Evolutionary conservation across 1,139 yeast species (phyloP), one percentile per base, ranked within the genome.

Genomic region (Ogataea hybrid): DNA sequence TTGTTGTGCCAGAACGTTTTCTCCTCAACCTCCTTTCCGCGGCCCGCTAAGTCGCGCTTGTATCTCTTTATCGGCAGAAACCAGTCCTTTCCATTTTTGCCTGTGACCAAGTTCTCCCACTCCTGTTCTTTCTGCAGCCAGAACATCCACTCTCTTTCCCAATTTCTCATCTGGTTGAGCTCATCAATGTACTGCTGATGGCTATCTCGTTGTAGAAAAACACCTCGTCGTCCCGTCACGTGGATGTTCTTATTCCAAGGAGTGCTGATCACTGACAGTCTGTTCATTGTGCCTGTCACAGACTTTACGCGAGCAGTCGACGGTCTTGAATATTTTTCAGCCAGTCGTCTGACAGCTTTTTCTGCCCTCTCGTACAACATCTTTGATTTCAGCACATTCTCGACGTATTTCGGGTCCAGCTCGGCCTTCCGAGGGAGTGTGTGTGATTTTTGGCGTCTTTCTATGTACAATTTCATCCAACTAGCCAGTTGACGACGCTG

Each of bases 21-120:
- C 2, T 32, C 23, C 34, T 55, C 58, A 10, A 56, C 40, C 12
- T 35, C 23, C 5, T 28, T 6, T 11, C 42, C 35, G 28, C 39
- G 37, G 6, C 5, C 9, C 1, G 34, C 25, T 8, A 54, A 23
- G 4, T 35, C 22, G 10, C 34, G 33, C 23, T 42, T 39, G 12
- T 37, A 37, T 18, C 42, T 35, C n/a, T 39, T 38, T 37, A 47
- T 41, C 3, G 51, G 8, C 41, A 42, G 43, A 3, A 21, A 10
- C 58, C 59, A 56, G n/a, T 43, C 39, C 6, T 40, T 39, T 5
- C 20, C 21, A 3, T 36, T 15, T 1, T 64, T 68, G 43, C 70
- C 74, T 25, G 54, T 54, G 6, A 43, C 25, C 8, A 47, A 9
- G 6, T 25, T 28, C 28, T 52, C 61, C 49, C 63, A 59, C 17